A percentile compares a stretch with the other conserved stretches of the same genome.
These are phyloP conservation scores for Geum urbanum DNA, from an alignment of 306 rosid genomes.

Conservation along the genomic window DNA sequence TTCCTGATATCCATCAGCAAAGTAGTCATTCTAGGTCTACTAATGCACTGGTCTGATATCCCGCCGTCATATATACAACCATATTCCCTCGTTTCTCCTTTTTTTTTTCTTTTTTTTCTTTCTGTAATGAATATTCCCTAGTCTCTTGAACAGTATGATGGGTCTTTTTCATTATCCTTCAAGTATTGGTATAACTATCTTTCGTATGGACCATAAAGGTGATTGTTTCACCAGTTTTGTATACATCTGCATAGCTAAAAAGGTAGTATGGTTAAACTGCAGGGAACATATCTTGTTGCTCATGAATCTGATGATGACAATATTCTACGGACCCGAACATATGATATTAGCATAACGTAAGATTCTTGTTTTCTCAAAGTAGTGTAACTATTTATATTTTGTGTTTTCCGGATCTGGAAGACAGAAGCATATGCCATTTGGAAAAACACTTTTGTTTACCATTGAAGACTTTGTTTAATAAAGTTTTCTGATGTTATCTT, in stretches of 20 bases:
- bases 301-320: constrained; percentile 92
- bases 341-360: constrained; percentile 94
- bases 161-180: neutral
- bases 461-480: neutral
- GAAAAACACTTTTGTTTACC: neutral
- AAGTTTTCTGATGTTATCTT: neutral
- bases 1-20: neutral
- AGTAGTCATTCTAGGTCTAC: neutral
- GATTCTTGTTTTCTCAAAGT: constrained; percentile 18
- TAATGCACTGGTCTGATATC: neutral
- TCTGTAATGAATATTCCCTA: too few species aligned
- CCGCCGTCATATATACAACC: neutral
- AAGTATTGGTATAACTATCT: neutral
- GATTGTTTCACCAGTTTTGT: neutral
- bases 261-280: neutral
- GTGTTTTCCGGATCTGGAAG: neutral
- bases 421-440: constrained; percentile 1
- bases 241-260: neutral
- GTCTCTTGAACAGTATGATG: neutral
- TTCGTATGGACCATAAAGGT: constrained; percentile 5
- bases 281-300: constrained; percentile 60
- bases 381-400: neutral
- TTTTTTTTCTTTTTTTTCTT: too few species aligned
- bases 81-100: neutral
- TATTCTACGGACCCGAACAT: constrained; percentile 84